Conservation (phyloP, 1,284 basidiomycete species). For the Coniferiporia weirii region DNA sequence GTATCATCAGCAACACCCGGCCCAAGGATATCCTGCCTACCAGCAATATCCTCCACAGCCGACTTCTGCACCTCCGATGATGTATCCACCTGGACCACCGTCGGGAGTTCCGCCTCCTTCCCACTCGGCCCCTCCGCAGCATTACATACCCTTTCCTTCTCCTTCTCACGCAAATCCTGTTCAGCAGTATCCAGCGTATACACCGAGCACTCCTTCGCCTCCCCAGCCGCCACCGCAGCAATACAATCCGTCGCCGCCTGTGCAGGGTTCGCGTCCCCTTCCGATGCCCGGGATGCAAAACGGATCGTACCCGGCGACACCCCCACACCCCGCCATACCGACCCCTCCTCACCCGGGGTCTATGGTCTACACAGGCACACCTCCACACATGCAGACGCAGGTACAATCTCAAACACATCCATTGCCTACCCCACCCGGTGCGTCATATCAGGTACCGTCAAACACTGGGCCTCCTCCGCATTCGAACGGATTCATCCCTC, state of each 20-base stretch:
- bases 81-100: constrained; percentile 19
- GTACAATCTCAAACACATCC: constrained; percentile 9
- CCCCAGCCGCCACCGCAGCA: constrained; percentile 19
- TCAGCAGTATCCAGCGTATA: constrained; percentile 35
- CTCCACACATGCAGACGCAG: constrained; percentile 9
- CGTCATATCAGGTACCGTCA: constrained; percentile 14
- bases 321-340: constrained; percentile 9
- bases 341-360: constrained; percentile 7
- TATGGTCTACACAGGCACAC: background rate
- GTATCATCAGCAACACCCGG: constrained; percentile 17
- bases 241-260: constrained; percentile 10
- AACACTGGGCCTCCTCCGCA: constrained; percentile 12
- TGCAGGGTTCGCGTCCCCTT: constrained; percentile 21
- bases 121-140: constrained; percentile 28
- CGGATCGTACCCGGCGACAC: constrained; percentile 9
- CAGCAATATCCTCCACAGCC: constrained; percentile 32
- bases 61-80: constrained; percentile 26
- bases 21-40: constrained; percentile 24
- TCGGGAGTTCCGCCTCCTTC: constrained; percentile 22
- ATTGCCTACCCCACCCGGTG: constrained; percentile 12
- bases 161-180: constrained; percentile 27
- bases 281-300: constrained; percentile 19
- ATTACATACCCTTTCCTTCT: constrained; percentile 31
- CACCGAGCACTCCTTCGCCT: constrained; percentile 23
- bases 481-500: constrained; percentile 16